Conservation (phyloP, 2,329 filamentous ascomycete genomes). For the Teratosphaeria viscida region DNA sequence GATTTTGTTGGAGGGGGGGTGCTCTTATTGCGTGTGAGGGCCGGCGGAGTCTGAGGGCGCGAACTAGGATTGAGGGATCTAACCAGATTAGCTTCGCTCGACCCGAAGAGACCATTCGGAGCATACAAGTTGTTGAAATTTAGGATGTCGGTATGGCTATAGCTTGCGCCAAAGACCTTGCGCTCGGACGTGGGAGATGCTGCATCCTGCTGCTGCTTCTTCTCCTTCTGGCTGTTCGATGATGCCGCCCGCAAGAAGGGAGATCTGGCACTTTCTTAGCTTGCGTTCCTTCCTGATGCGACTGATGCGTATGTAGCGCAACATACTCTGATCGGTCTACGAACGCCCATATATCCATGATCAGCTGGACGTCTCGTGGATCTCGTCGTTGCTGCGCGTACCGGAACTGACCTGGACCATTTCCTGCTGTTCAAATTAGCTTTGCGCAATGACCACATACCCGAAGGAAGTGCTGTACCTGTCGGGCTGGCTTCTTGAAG, state of each 20-base stretch:
- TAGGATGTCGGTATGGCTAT: constrained; percentile 91
- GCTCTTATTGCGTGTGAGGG: constrained; percentile 47
- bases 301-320: neutral
- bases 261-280: constrained; percentile 56
- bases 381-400: constrained; percentile 45
- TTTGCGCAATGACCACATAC: neutral
- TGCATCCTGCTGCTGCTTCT: constrained; percentile 28
- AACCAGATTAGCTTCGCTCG: neutral
- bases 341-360: constrained; percentile 22
- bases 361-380: constrained; percentile 26
- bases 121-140: constrained; percentile 72
- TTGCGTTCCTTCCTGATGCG: neutral
- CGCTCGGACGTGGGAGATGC: constrained; percentile 33
- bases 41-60: constrained; percentile 64
- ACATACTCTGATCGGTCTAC: constrained; percentile 27
- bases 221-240: constrained; percentile 30
- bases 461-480: constrained; percentile 26
- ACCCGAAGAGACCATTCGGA: neutral
- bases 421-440: constrained; percentile 50
- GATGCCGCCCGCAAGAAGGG: constrained; percentile 71
- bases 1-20: constrained; percentile 45
- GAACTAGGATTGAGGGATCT: constrained; percentile 30
- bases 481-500: constrained; percentile 33
- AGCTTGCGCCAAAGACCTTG: constrained; percentile 83
- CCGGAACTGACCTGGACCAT: constrained; percentile 87